Percentiles rank a stretch among this genome's conserved stretches.
Conservation (phyloP, 192 early-diverging fungal species). For the Coemansia sp. region DNA sequence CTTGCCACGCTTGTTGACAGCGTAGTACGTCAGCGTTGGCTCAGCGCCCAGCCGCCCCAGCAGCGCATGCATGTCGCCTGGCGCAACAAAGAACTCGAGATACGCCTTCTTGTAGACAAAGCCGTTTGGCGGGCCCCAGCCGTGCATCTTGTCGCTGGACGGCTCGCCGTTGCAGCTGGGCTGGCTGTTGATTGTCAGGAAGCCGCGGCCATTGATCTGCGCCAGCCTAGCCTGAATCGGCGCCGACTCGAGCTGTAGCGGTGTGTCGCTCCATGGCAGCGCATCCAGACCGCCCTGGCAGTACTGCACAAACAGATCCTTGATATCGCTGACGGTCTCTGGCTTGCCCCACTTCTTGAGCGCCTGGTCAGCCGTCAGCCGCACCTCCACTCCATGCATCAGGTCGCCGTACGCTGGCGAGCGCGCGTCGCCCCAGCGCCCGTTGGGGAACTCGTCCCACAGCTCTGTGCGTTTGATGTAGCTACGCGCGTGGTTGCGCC, state of each 20-base stretch:
- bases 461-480: constrained; percentile 89
- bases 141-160: constrained; percentile 74
- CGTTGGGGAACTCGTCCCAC: constrained; percentile 99
- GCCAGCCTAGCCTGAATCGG: constrained; percentile 68
- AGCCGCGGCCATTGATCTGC: constrained; percentile 77
- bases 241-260: constrained; percentile 75
- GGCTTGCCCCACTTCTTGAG: constrained; percentile 82
- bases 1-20: constrained; percentile 87
- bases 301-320: constrained; percentile 77
- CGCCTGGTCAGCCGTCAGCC: constrained; percentile 74
- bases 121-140: constrained; percentile 96
- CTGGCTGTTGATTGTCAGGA: constrained; percentile 94
- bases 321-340: constrained; percentile 63
- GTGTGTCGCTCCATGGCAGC: constrained; percentile 90
- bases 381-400: constrained; percentile 77
- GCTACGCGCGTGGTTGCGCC: constrained; percentile 91
- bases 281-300: constrained; percentile 73
- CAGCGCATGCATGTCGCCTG: constrained; percentile 64
- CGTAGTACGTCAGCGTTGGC: constrained; percentile 81
- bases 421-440: constrained; percentile 95
- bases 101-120: constrained; percentile 97
- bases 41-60: constrained; percentile 57
- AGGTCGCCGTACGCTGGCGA: constrained; percentile 87
- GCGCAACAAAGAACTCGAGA: constrained; percentile 91
- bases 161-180: constrained; percentile 87